Conservation (phyloP, 495 filamentous ascomycete genomes). For the Daldinia decipiens region DNA sequence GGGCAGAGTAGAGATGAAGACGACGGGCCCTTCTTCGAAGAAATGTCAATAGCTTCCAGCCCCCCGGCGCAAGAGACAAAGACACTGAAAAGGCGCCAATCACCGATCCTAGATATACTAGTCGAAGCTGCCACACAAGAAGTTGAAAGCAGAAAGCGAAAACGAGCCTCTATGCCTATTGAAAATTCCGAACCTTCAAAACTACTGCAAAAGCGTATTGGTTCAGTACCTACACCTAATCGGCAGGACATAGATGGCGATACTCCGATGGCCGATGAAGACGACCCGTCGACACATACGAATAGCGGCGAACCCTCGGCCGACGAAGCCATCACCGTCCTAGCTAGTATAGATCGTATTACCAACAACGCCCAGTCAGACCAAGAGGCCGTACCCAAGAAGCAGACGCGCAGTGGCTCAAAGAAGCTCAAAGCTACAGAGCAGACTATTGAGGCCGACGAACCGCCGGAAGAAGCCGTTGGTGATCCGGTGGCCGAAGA, state of each 20-base stretch:
- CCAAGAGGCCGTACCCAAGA: slow-evolving; percentile 50
- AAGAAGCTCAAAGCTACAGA: slow-evolving; percentile 55
- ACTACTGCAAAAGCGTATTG: slow-evolving; percentile 67
- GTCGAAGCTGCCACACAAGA: slow-evolving; percentile 47
- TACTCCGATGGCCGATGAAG: slow-evolving; percentile 55
- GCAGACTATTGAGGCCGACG: slow-evolving; percentile 40
- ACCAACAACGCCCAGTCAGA: slow-evolving; percentile 46
- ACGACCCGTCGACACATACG: slow-evolving; percentile 52
- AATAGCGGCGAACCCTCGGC: slow-evolving; percentile 55
- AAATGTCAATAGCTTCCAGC: slow-evolving; percentile 50
- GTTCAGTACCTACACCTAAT: slow-evolving; percentile 53
- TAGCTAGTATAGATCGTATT: slow-evolving; percentile 40
- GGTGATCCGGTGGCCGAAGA: slow-evolving; percentile 48
- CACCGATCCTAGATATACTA: slow-evolving; percentile 42
- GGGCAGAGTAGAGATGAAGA: slow-evolving; percentile 52
- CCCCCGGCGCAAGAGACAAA: slow-evolving; percentile 44
- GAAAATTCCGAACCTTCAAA: slow-evolving; percentile 61
- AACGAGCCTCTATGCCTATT: slow-evolving; percentile 56
- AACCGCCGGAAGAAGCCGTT: slow-evolving; percentile 47
- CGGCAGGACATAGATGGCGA: slow-evolving; percentile 51
- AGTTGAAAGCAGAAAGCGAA: slow-evolving; percentile 62
- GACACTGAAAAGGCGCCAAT: slow-evolving; percentile 32
- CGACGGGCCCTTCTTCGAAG: slow-evolving; percentile 56
- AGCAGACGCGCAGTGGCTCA: slow-evolving; percentile 52
- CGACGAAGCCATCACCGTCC: slow-evolving; percentile 50